Evolutionary conservation across 441 rosid genomes (phyloP), one percentile per base, ranked within the genome.

Genomic region (Cnidoscolus chayamansa): DNA sequence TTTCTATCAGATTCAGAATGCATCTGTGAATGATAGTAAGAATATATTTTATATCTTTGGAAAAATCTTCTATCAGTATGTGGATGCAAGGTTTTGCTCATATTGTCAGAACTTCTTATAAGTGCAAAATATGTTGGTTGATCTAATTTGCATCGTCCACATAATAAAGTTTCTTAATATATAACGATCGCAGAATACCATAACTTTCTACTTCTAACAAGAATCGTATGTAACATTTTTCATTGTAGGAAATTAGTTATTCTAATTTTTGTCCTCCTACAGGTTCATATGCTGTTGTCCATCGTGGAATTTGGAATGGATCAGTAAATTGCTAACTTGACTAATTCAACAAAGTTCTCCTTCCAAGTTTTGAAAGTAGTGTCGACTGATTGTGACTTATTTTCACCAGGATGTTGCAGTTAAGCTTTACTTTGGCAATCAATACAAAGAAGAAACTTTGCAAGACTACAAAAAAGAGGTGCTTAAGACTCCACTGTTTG

Each of bases 221-320:
- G 15, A 25, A 10, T 54, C 3, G 35, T 3, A n/a, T n/a, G 35
- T 16, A 11, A 17, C 30, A 2, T 68, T 55, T 68, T 19, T 67
- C 10, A 2, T 10, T 35, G 48, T 20, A 2, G 10, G 30, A 9
- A 31, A 7, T 56, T 11, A 13, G 60, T 50, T 61, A 37, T 51
- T 56, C 40, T 67, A 13, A 53, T 43, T 45, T 70, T 30, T 48
- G 7, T 70, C 35, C 55, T 61, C 60, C 65, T 75, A 31, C 80
- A 94, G 95, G 96, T 76, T 86, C 98, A 15, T 90, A 60, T 84
- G 97, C 88, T 63, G 84, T 76, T 16, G 98, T 91, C 70, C 81
- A 84, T 75, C 86, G 74, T n/a, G 97, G 90, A 75, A 81, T 88
- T 72, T 91, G 96, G 96, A 87, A 89, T 81, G 94, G 93, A 86